These are phyloP conservation scores for Clathrus columnatus DNA, from an alignment of 768 basidiomycete genomes.

Conservation along the genomic window DNA sequence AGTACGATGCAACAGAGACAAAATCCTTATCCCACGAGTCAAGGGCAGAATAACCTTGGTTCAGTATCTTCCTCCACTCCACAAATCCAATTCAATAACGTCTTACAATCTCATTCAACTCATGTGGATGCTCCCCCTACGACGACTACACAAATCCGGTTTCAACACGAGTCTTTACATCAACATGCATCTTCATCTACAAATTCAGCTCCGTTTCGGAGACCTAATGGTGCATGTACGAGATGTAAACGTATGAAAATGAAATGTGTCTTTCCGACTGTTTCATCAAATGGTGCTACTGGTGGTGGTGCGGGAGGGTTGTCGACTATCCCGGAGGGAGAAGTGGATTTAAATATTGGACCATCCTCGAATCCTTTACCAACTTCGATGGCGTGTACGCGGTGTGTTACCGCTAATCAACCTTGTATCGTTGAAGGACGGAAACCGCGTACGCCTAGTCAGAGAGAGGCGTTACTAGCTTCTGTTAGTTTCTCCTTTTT, in stretches of 20 bases:
- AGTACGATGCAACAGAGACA: too few species aligned
- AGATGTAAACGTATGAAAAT: slow-evolving; percentile 34
- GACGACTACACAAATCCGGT: too few species aligned
- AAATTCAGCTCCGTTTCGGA: neutral
- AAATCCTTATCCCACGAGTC: too few species aligned
- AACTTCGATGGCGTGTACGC: slow-evolving; percentile 56
- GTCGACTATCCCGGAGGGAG: neutral
- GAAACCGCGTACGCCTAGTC: slow-evolving; percentile 64
- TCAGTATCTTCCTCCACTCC: too few species aligned
- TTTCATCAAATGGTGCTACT: neutral
- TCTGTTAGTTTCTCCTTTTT: neutral
- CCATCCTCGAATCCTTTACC: slow-evolving; percentile 31
- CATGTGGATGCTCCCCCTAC: too few species aligned
- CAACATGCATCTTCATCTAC: neutral
- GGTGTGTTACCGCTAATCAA: slow-evolving; percentile 64
- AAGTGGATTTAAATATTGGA: neutral
- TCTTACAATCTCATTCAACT: too few species aligned
- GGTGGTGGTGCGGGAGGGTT: neutral
- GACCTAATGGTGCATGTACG: neutral
- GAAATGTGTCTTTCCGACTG: slow-evolving; percentile 66
- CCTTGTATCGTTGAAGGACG: slow-evolving; percentile 78
- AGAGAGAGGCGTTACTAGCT: slow-evolving; percentile 77
- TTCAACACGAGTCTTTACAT: too few species aligned
- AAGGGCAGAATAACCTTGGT: too few species aligned
- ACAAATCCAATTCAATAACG: too few species aligned